Conservation (phyloP, 2,329 filamentous ascomycete species). For the Cordyceps farinosa region DNA sequence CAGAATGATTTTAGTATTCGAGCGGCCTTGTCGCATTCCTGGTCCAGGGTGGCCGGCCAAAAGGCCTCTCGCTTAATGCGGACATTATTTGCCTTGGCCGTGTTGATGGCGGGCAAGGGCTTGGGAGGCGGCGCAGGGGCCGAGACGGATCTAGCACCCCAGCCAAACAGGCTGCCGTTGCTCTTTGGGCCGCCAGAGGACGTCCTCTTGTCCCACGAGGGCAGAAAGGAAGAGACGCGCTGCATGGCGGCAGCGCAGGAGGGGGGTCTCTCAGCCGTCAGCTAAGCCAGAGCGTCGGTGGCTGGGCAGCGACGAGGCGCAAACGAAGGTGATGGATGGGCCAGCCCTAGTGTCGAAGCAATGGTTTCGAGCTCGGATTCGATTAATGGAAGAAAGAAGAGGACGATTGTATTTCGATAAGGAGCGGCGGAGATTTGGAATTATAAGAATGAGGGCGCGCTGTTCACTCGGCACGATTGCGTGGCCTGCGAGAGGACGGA, state of each 20-base stretch:
- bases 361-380: background rate
- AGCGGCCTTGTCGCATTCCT: constrained; percentile 88
- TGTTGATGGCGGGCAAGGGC: constrained; percentile 33
- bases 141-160: constrained; percentile 47
- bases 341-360: background rate
- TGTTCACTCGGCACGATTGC: background rate
- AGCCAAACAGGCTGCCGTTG: constrained; percentile 38
- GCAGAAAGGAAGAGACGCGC: constrained; percentile 42
- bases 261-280: constrained; percentile 32
- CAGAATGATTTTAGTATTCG: constrained; percentile 88
- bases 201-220: constrained; percentile 44
- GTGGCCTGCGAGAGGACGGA: background rate
- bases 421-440: background rate
- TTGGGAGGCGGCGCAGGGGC: constrained; percentile 19
- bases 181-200: constrained; percentile 30
- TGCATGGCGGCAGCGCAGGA: constrained; percentile 35
- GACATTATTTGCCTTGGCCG: constrained; percentile 31
- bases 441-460: background rate
- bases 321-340: background rate
- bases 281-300: constrained; percentile 24
- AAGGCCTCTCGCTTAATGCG: constrained; percentile 60
- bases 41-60: constrained; percentile 81
- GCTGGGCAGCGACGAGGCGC: constrained; percentile 32
- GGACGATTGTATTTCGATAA: background rate
- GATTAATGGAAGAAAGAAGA: background rate